These are phyloP conservation scores for Aspergillus neotritici DNA, from an alignment of 2,329 filamentous ascomycete genomes.

Conservation along the genomic window DNA sequence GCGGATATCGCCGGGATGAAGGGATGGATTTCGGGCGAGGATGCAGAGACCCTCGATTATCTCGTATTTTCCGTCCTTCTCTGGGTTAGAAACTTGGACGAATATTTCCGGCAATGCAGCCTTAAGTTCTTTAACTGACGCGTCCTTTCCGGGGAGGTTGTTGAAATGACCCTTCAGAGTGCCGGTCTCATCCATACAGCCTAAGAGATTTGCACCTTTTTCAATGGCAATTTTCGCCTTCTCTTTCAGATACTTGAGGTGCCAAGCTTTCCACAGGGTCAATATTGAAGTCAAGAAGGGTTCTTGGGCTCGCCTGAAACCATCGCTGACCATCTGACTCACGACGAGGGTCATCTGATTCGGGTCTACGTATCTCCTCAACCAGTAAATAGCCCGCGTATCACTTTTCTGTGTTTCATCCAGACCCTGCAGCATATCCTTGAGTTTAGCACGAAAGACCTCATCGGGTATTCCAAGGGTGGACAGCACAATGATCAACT, in stretches of 20 bases:
- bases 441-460: conserved; percentile 63
- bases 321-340: conserved; percentile 69
- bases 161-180: conserved; percentile 65
- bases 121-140: conserved; percentile 38
- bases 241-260: conserved; percentile 82
- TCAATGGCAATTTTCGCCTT: conserved; percentile 81
- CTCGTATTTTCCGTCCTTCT: conserved; percentile 50
- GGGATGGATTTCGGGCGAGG: conserved; percentile 83
- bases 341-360: conserved; percentile 73
- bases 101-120: conserved; percentile 76
- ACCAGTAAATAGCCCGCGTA: conserved; percentile 57
- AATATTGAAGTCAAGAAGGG: conserved; percentile 78
- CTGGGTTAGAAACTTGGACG: conserved; percentile 64
- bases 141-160: conserved; percentile 33
- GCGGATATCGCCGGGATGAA: conserved; percentile 88
- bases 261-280: conserved; percentile 81
- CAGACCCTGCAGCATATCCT: conserved; percentile 62
- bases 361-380: conserved; percentile 74
- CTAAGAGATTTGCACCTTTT: conserved; percentile 79
- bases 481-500: conserved; percentile 81
- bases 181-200: conserved; percentile 78
- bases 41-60: conserved; percentile 73
- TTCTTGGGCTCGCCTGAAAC: conserved; percentile 69
- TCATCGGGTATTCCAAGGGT: conserved; percentile 64
- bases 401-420: conserved; percentile 64